Percentiles rank a stretch among this genome's conserved stretches.
Conservation (phyloP, 116 monocot genomes). For the Dioscorea cayenensis region DNA sequence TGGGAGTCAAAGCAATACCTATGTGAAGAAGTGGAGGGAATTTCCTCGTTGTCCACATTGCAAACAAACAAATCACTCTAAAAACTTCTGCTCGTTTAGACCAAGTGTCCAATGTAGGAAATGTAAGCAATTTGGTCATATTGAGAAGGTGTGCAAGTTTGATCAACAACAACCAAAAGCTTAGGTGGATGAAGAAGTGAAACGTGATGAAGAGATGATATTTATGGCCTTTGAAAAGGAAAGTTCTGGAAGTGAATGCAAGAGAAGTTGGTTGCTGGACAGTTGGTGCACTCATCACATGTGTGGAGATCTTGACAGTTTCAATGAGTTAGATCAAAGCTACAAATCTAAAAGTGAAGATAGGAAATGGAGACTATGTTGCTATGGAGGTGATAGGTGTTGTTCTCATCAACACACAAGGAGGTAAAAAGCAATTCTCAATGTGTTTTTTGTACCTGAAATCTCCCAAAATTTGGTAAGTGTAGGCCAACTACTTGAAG, state of each 20-base stretch:
- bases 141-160: no score
- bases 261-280: not conserved
- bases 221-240: no score
- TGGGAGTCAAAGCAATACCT: no score
- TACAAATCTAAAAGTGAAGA: not conserved
- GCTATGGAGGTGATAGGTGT: not conserved
- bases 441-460: not conserved
- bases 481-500: no score
- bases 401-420: not conserved
- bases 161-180: not conserved
- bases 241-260: no score
- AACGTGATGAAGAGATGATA: not conserved
- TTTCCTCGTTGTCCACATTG: no score
- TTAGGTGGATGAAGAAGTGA: not conserved
- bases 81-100: no score
- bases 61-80: no score
- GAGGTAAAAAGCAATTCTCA: not conserved
- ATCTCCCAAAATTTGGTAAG: no score
- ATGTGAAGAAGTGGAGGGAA: no score
- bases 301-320: not conserved
- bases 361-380: not conserved
- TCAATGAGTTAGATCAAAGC: not conserved
- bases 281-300: not conserved
- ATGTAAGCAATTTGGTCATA: no score
- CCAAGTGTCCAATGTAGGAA: no score